These are phyloP conservation scores for Colletotrichum endophyticum DNA, from an alignment of 2,329 filamentous ascomycete species.

Conservation along the genomic window DNA sequence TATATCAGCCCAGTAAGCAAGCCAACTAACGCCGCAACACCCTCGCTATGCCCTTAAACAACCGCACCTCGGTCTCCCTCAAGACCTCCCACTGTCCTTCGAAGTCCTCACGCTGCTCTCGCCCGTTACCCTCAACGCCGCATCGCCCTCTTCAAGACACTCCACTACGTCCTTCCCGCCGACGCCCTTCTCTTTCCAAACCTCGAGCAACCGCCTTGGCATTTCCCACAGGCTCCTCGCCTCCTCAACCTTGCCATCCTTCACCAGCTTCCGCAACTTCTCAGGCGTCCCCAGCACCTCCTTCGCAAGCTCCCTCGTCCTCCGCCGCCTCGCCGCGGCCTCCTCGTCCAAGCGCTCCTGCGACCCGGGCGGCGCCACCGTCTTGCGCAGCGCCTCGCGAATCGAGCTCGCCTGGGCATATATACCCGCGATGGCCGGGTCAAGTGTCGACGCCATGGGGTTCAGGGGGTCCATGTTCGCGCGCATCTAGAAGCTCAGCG, in stretches of 20 bases:
- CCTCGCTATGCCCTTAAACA: constrained; percentile 7
- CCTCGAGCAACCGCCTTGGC: constrained; percentile 54
- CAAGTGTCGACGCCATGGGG: constrained; percentile 74
- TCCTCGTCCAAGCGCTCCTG: constrained; percentile 38
- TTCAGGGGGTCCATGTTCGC: constrained; percentile 81
- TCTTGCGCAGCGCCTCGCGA: constrained; percentile 53
- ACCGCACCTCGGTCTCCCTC: background rate
- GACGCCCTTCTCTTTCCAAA: constrained; percentile 59
- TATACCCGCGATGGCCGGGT: constrained; percentile 77
- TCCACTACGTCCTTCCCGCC: constrained; percentile 60
- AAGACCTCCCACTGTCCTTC: constrained; percentile 21
- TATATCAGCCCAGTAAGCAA: background rate
- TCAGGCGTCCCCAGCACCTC: constrained; percentile 68
- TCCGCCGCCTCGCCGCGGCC: constrained; percentile 36
- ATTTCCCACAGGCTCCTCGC: constrained; percentile 63
- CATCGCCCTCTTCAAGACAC: constrained; percentile 61
- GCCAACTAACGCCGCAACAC: background rate
- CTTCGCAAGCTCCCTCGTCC: constrained; percentile 61
- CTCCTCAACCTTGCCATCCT: constrained; percentile 63
- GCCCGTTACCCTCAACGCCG: constrained; percentile 39
- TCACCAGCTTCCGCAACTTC: constrained; percentile 61
- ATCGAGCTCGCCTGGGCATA: constrained; percentile 66
- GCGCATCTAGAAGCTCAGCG: constrained; percentile 63
- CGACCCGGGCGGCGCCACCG: constrained; percentile 51
- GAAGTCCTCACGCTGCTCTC: constrained; percentile 11